phyloP scores from a whole-genome alignment of 2,329 filamentous ascomycete species.

The Beauveria scarabaeidicola region DNA sequence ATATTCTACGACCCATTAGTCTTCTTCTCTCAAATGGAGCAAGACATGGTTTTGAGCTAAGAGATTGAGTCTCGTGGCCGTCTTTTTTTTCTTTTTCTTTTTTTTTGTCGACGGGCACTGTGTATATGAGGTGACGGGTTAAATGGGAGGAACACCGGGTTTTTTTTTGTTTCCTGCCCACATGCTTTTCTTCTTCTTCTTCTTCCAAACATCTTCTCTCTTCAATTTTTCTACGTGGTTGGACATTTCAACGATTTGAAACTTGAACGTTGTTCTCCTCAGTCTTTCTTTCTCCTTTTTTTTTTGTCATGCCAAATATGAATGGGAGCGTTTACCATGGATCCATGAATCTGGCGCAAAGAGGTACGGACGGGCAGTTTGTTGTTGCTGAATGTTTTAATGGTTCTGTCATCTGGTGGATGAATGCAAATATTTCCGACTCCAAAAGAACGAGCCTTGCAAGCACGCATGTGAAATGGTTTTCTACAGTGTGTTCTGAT shows the following conservation, averaged over 20 bases:
- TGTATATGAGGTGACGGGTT: neutral
- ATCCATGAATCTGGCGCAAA: conserved; percentile 7
- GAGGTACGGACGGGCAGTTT: neutral
- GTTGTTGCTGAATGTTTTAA: neutral
- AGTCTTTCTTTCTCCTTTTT: neutral
- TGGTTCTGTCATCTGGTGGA: neutral
- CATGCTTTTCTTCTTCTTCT: neutral
- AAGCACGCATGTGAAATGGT: too few species aligned
- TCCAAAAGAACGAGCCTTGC: too few species aligned
- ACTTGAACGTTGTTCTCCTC: neutral
- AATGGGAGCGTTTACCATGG: neutral
- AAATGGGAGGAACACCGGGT: neutral
- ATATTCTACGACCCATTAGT: neutral
- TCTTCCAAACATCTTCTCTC: neutral
- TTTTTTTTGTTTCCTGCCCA: neutral
- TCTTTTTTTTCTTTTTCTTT: too few species aligned
- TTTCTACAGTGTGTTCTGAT: too few species aligned
- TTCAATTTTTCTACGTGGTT: neutral
- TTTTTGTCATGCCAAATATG: neutral
- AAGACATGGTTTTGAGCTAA: neutral
- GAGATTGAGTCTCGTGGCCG: neutral
- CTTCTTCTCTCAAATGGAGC: neutral
- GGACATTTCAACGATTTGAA: neutral
- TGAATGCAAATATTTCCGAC: neutral
- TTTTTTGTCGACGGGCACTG: neutral